Percentiles rank a stretch among this genome's conserved stretches.
Evolutionary conservation across 192 early-diverging fungal genomes (phyloP).

Genomic region (Endogone sp.): DNA sequence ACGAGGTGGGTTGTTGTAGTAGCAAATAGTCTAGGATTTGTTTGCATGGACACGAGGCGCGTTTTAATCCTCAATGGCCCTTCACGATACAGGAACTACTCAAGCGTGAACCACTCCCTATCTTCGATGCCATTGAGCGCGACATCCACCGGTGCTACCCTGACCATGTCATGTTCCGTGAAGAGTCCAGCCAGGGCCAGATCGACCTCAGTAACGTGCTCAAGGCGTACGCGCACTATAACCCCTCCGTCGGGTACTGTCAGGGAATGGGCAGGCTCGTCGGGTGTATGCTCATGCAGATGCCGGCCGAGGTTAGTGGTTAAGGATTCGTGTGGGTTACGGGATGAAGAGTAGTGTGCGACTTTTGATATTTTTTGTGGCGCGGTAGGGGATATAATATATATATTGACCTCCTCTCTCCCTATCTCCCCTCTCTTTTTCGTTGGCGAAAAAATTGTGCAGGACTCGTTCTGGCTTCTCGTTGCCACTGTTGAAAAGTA

Average conservation of each 20-base stretch:
- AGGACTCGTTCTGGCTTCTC: conserved; percentile 90
- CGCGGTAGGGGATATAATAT: too few relatives aligned
- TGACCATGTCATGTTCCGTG: conserved; percentile 77
- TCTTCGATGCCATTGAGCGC: conserved; percentile 88
- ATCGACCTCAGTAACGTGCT: conserved; percentile 74
- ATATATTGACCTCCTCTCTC: too few relatives aligned
- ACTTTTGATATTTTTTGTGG: not conserved
- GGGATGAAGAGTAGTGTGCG: conserved; percentile 1
- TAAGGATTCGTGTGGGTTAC: not conserved
- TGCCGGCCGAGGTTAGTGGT: conserved; percentile 51
- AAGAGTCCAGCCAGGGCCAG: conserved; percentile 67
- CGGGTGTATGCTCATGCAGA: conserved; percentile 87
- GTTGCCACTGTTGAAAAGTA: conserved; percentile 69
- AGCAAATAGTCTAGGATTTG: not conserved
- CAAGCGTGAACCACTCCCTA: conserved; percentile 20
- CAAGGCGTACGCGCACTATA: conserved; percentile 85
- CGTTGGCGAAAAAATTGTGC: too few relatives aligned
- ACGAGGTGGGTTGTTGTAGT: conserved; percentile 30
- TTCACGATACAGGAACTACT: not conserved
- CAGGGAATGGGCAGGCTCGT: conserved; percentile 95
- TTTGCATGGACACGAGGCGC: not conserved
- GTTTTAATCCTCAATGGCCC: too few relatives aligned
- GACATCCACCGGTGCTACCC: conserved; percentile 90
- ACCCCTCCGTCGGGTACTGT: conserved; percentile 85
- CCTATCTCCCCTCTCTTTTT: too few relatives aligned